Percentiles rank a stretch among this genome's conserved stretches.
Conservation (phyloP, 2,329 filamentous ascomycete species). For the Aspergillus pseudoterreus region DNA sequence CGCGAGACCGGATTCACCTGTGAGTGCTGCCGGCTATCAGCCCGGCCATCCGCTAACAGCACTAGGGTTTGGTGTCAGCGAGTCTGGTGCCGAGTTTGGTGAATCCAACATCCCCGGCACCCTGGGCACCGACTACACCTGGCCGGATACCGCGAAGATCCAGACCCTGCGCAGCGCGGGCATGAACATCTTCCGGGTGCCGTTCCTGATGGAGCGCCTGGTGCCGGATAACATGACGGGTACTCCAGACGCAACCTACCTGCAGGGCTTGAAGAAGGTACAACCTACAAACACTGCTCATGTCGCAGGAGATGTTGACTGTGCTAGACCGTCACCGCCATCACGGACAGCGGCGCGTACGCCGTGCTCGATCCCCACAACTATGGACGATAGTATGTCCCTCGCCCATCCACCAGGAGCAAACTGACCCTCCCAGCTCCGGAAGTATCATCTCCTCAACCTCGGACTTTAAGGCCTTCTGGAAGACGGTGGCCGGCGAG, state of each 20-base stretch:
- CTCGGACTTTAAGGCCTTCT: conserved; percentile 55
- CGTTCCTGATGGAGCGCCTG: conserved; percentile 56
- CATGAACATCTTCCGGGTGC: conserved; percentile 57
- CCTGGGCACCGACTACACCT: conserved; percentile 59
- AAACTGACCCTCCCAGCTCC: conserved; percentile 3
- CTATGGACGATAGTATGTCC: conserved; percentile 44
- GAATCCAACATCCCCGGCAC: conserved; percentile 53
- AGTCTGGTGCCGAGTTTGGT: conserved; percentile 66
- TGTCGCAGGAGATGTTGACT: background rate
- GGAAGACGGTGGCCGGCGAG: conserved; percentile 52
- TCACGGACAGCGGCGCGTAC: conserved; percentile 48
- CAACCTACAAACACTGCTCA: background rate
- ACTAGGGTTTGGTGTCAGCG: conserved; percentile 47
- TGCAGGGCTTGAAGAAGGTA: conserved; percentile 36
- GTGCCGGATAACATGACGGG: conserved; percentile 44
- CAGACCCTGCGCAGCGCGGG: conserved; percentile 51
- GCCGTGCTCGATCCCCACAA: conserved; percentile 61
- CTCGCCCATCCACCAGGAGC: background rate
- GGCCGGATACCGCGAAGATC: conserved; percentile 53
- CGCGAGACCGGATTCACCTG: conserved; percentile 26
- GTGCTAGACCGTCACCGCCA: conserved; percentile 31
- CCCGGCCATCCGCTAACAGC: background rate
- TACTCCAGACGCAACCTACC: conserved; percentile 39
- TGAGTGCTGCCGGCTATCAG: background rate
- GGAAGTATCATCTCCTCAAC: conserved; percentile 36